Base-by-base conservation (phyloP, 2,329 filamentous ascomycete genomes). In the Penicillium sp. region DNA sequence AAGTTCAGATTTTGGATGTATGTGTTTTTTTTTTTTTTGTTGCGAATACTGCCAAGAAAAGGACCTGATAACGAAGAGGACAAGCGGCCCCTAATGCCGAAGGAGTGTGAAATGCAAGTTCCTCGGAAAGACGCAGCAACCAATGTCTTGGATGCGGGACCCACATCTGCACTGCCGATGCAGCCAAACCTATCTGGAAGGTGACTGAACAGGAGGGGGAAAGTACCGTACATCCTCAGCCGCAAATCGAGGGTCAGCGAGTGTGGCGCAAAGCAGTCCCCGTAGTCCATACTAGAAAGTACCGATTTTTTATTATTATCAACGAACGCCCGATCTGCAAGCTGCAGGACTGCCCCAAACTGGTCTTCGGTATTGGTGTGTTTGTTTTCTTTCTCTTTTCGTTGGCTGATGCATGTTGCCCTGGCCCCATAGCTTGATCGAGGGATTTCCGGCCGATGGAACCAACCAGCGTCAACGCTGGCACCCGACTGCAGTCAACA, bases 221-320 rank as follows among this genome's bases (percentile, higher is more conserved):
- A 61, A 56, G 54, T 54, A 60, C 49, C 33, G 40, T 45, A 54
- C 50, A 49, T 51, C 25, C 40, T 56, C 62, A 59, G 61, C 62
- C 47, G 59, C 57, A 63, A 12, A 42, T 55, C 35, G 42, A 55
- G 46, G 41, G 25, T 35, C 19, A 51, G 19, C 43, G 33, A 51
- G 37, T 58, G 62, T 65, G 63, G 60, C 60, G 60, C 58, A 63
- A 27, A 54, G 38, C 42, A 48, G 50, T 17, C 43, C 42, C n/a
- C 47, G 46, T 58, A 60, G 57, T 57, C 60, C 57, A 56, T 49
- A 29, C 54, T 56, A 57, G 38, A 60, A 54, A 54, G 21, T 45
- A 45, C 48, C 42, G 29, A 46, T 25, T 48, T 42, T 23, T 12
- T 25, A 6, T 51, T 50, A 38, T 37, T 46, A 53, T 46, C 19